phyloP scores from a whole-genome alignment of 805 yeast genomes.

The Yamadazyma phyllophila region DNA sequence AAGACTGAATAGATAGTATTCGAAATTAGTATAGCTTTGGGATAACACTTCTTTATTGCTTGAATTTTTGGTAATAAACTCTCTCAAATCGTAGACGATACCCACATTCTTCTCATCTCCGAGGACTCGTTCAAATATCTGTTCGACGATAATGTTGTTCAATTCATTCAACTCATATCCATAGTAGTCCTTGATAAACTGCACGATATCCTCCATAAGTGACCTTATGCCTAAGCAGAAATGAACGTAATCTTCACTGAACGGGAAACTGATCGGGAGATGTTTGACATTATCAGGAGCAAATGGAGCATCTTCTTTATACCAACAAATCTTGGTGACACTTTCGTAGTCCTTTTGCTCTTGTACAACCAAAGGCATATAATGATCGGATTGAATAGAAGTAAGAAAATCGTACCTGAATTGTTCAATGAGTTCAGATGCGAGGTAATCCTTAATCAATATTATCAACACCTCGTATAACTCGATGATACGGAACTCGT shows the following conservation, averaged over 20 bases:
- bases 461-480: slow-evolving; percentile 61
- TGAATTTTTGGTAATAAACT: slow-evolving; percentile 59
- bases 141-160: slow-evolving; percentile 56
- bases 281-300: slow-evolving; percentile 50
- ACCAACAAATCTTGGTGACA: slow-evolving; percentile 69
- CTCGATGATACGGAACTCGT: slow-evolving; percentile 55
- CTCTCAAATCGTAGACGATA: slow-evolving; percentile 57
- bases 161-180: slow-evolving; percentile 60
- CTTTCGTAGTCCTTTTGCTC: slow-evolving; percentile 58
- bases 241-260: slow-evolving; percentile 84
- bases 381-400: slow-evolving; percentile 74
- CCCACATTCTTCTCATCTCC: slow-evolving; percentile 47
- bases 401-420: slow-evolving; percentile 62
- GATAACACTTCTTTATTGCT: slow-evolving; percentile 86
- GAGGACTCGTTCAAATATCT: slow-evolving; percentile 66
- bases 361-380: slow-evolving; percentile 78
- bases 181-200: slow-evolving; percentile 64
- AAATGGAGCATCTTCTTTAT: slow-evolving; percentile 48
- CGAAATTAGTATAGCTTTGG: slow-evolving; percentile 84
- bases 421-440: slow-evolving; percentile 50
- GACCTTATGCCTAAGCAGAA: slow-evolving; percentile 74
- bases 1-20: slow-evolving; percentile 77
- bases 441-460: slow-evolving; percentile 56
- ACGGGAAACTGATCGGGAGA: slow-evolving; percentile 65
- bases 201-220: slow-evolving; percentile 60